Evolutionary conservation across 108 stramenopile genomes (phyloP).

Genomic region (Nitzschia inconspicua): DNA sequence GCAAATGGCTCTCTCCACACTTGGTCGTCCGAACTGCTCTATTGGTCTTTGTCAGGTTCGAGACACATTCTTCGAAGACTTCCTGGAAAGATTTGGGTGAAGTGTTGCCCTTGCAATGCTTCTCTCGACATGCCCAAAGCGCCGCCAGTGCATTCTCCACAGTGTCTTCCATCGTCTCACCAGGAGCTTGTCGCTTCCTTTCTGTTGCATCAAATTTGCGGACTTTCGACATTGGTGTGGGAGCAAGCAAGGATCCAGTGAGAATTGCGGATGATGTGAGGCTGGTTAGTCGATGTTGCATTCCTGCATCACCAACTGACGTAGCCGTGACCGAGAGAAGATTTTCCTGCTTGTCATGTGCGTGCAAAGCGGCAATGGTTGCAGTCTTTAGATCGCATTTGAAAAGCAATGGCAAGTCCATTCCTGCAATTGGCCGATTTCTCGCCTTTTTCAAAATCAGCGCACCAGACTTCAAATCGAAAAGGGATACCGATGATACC

Average conservation of each 20-base stretch:
- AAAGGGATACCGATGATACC: constrained; percentile 15
- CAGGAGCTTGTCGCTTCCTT: too few species aligned
- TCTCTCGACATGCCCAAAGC: constrained; percentile 9
- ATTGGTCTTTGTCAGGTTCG: constrained; percentile 1
- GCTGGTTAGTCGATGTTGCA: too few species aligned
- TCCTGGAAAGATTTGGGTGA: constrained; percentile 9
- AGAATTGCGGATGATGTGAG: constrained; percentile 8
- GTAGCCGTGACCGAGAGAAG: too few species aligned
- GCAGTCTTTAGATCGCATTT: constrained; percentile 12
- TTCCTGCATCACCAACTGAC: too few species aligned
- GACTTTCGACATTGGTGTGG: too few species aligned
- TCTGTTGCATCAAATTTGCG: too few species aligned
- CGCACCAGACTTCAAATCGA: constrained; percentile 23
- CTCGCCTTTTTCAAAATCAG: too few species aligned
- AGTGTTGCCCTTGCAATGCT: background rate
- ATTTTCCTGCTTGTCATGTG: too few species aligned
- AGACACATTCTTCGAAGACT: constrained; percentile 21
- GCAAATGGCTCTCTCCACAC: background rate
- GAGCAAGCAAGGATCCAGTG: constrained; percentile 3
- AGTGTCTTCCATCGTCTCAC: constrained; percentile 11
- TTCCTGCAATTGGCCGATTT: too few species aligned
- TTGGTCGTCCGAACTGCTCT: background rate
- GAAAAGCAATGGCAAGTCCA: constrained; percentile 12
- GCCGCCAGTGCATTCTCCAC: background rate
- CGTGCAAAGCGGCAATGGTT: constrained; percentile 4